Evolutionary conservation across 106 monocot genomes (phyloP), one percentile per base, ranked within the genome.

Genomic region (Chionographis japonica): DNA sequence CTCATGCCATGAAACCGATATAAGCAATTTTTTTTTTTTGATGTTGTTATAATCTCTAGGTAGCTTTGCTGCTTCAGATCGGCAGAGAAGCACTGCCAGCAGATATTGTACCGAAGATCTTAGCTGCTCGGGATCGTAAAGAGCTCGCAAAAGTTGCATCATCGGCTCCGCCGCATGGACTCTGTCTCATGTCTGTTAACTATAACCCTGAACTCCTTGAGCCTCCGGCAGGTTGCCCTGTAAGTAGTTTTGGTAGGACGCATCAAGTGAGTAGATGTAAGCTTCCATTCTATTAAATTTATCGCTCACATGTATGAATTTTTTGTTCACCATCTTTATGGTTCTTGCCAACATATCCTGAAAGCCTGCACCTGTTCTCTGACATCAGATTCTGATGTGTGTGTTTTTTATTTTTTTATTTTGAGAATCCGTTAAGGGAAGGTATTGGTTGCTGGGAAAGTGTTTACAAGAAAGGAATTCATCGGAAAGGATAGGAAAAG

Each of bases 41-140:
- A n/a, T 27, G 27, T 27, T 27, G 27, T 27, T 27, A 27, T 27
- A 27, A 27, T 40, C 35, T 61, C 50, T 69, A 91, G 91, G 87
- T 83, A 36, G 88, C 92, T 54, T 68, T 92, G 73, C 73, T 92
- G 73, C 43, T 92, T 42, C 82, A 88, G 56, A 69, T 92, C 59
- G 92, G 92, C 67, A 83, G 69, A 76, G 92, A 88, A 75, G 85
- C 85, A 39, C 67, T 83, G 13, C 92, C 92, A 41, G 85, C 88
- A 38, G 70, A 80, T 56, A 75, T 83, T 42, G 80, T 92, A 10
- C 85, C 77, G 39, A 75, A 73, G 51, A 85, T 92, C 56, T 72
- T 92, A 39, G 87, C 73, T 20, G 82, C 85, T 0, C 60, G 76
- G 61, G 85, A 92, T 58, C 84, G 92, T 4, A 82, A 68, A 71